These are phyloP conservation scores for Leccinum obscurum DNA, from an alignment of 768 basidiomycete species.

Conservation along the genomic window DNA sequence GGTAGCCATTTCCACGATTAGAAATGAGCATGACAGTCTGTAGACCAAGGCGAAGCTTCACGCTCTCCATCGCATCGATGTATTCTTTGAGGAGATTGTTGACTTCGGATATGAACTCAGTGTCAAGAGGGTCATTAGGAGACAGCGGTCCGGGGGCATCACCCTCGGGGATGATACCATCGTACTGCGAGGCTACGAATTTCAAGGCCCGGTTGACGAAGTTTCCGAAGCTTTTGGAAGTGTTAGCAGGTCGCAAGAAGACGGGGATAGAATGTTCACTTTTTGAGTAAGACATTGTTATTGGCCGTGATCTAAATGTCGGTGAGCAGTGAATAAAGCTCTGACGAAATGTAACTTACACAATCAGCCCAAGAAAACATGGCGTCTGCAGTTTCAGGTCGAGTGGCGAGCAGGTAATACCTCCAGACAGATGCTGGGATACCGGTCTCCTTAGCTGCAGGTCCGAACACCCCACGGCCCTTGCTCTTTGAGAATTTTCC, in stretches of 20 bases:
- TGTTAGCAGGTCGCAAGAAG: background rate
- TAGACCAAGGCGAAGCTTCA: slow-evolving; percentile 86
- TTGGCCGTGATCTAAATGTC: slow-evolving; percentile 75
- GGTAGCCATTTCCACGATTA: slow-evolving; percentile 85
- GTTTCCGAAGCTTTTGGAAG: slow-evolving; percentile 77
- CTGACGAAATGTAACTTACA: slow-evolving; percentile 43
- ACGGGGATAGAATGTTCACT: slow-evolving; percentile 46
- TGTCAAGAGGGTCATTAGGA: slow-evolving; percentile 62
- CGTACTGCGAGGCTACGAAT: slow-evolving; percentile 86
- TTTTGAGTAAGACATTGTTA: slow-evolving; percentile 92
- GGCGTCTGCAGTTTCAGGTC: slow-evolving; percentile 92
- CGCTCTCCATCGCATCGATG: slow-evolving; percentile 84
- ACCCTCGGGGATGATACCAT: slow-evolving; percentile 74
- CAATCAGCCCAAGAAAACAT: slow-evolving; percentile 98
- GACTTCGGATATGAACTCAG: slow-evolving; percentile 76
- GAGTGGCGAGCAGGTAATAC: slow-evolving; percentile 89
- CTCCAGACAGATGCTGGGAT: slow-evolving; percentile 95
- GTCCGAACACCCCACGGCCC: slow-evolving; percentile 96
- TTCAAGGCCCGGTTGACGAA: slow-evolving; percentile 95
- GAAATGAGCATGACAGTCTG: slow-evolving; percentile 90
- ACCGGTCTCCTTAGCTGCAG: slow-evolving; percentile 89
- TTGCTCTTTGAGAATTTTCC: slow-evolving; percentile 99
- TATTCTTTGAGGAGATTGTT: slow-evolving; percentile 80
- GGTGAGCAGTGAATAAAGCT: background rate
- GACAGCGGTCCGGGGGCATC: slow-evolving; percentile 71